A percentile compares a stretch with the other conserved stretches of the same genome.
Conservation (phyloP, 192 early-diverging fungal species). For the Hyaloraphidium curvatum region DNA sequence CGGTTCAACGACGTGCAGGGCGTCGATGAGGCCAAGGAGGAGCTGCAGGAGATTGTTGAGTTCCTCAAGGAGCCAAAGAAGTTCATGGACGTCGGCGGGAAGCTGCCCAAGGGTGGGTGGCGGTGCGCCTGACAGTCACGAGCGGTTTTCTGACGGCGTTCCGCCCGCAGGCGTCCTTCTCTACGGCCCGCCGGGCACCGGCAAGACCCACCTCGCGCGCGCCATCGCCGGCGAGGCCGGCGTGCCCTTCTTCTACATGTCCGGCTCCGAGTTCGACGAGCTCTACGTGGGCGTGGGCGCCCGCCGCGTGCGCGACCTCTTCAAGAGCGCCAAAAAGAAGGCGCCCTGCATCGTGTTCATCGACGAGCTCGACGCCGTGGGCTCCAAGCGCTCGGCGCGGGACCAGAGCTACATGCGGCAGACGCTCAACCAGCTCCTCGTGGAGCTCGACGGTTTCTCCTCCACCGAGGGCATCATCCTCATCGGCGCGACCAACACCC, state of each 20-base stretch:
- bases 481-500: conserved; percentile 97
- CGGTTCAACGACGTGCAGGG: conserved; percentile 91
- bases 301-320: conserved; percentile 64
- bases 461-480: conserved; percentile 90
- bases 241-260: conserved; percentile 98
- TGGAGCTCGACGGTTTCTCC: conserved; percentile 98
- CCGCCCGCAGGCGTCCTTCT: conserved; percentile 21
- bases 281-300: conserved; percentile 95
- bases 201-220: conserved; percentile 90
- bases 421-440: conserved; percentile 93
- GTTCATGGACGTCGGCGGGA: conserved; percentile 84
- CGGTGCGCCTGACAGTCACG: neutral
- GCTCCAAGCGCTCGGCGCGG: conserved; percentile 73
- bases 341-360: conserved; percentile 91
- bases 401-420: conserved; percentile 96
- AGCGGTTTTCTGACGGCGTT: neutral
- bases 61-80: conserved; percentile 82
- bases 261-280: conserved; percentile 96
- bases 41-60: conserved; percentile 87
- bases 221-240: conserved; percentile 95
- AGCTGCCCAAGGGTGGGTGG: conserved; percentile 80
- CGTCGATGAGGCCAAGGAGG: conserved; percentile 94
- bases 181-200: conserved; percentile 80
- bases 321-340: conserved; percentile 51
- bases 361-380: conserved; percentile 98